phyloP scores from a whole-genome alignment of 2,329 filamentous ascomycete species.

The Sarocladiaceae sp. region DNA sequence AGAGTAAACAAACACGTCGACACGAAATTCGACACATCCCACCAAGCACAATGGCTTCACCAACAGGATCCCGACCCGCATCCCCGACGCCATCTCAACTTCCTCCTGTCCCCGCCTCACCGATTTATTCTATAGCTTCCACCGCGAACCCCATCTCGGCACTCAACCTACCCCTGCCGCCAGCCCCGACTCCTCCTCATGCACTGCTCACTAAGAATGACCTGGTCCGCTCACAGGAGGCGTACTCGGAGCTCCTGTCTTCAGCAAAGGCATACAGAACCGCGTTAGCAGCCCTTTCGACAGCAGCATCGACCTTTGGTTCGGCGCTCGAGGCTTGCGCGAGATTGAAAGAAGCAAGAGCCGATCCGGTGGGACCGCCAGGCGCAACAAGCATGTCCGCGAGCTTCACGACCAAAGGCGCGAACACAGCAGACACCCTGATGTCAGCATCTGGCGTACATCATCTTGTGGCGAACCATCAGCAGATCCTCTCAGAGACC shows the following conservation, averaged over 20 bases:
- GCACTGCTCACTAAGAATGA: slow-evolving; percentile 57
- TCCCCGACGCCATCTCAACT: slow-evolving; percentile 51
- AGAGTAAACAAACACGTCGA: slow-evolving; percentile 3
- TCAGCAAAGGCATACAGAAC: slow-evolving; percentile 59
- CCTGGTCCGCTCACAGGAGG: slow-evolving; percentile 54
- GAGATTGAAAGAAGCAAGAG: slow-evolving; percentile 60
- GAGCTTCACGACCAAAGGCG: slow-evolving; percentile 40
- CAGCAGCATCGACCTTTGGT: slow-evolving; percentile 57
- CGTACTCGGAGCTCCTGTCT: slow-evolving; percentile 55
- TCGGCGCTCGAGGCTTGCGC: slow-evolving; percentile 61
- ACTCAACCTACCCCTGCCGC: slow-evolving; percentile 55
- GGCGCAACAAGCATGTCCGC: slow-evolving; percentile 33
- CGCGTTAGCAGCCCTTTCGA: slow-evolving; percentile 54
- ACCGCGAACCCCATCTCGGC: slow-evolving; percentile 54
- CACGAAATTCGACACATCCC: neutral
- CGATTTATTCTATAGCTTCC: slow-evolving; percentile 57
- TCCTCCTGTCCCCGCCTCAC: slow-evolving; percentile 55
- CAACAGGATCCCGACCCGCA: slow-evolving; percentile 27
- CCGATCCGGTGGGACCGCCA: slow-evolving; percentile 44
- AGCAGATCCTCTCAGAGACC: slow-evolving; percentile 63
- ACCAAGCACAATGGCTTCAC: slow-evolving; percentile 24
- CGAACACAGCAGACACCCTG: slow-evolving; percentile 58
- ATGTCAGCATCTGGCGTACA: slow-evolving; percentile 59
- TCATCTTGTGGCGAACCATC: slow-evolving; percentile 62
- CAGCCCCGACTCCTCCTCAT: slow-evolving; percentile 44